A percentile compares a stretch with the other conserved stretches of the same genome.
phyloP scores from a whole-genome alignment of 805 yeast genomes.

The Candida coleopterorum region DNA sequence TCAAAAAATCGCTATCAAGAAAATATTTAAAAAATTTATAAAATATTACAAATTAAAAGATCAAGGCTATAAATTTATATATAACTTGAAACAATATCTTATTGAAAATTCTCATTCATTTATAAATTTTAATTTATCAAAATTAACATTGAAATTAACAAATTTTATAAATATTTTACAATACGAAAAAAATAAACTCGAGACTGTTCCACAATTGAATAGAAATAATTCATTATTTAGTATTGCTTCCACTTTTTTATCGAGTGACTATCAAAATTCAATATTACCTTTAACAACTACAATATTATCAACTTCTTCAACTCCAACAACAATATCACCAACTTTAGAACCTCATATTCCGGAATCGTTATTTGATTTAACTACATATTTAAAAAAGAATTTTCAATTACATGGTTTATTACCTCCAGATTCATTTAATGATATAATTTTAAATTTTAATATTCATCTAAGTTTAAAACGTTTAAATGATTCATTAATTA shows the following conservation, averaged over 20 bases:
- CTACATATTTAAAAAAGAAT: constrained; percentile 31
- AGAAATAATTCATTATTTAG: constrained; percentile 10
- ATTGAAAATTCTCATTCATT: constrained; percentile 51
- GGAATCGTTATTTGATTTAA: constrained; percentile 28
- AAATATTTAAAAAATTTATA: constrained; percentile 65
- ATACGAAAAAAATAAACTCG: constrained; percentile 10
- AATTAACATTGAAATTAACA: constrained; percentile 57
- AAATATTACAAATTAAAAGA: constrained; percentile 36
- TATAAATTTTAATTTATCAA: constrained; percentile 54
- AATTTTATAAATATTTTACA: constrained; percentile 16
- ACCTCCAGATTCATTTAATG: constrained; percentile 31
- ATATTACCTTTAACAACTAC: constrained; percentile 1
- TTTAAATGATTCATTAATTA: constrained; percentile 12
- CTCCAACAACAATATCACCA: background rate
- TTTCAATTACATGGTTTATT: constrained; percentile 28
- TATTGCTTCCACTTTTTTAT: constrained; percentile 7
- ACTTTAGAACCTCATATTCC: constrained; percentile 11
- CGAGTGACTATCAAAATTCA: constrained; percentile 9
- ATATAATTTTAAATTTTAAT: constrained; percentile 29
- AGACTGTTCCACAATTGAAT: background rate
- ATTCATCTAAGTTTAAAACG: constrained; percentile 28
- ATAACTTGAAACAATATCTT: constrained; percentile 27
- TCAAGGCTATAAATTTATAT: constrained; percentile 16
- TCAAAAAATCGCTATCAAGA: constrained; percentile 70
- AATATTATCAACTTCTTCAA: background rate